Percentiles rank a stretch among this genome's conserved stretches.
Conservation (phyloP, 345 rosid species). For the Brassica napus region DNA sequence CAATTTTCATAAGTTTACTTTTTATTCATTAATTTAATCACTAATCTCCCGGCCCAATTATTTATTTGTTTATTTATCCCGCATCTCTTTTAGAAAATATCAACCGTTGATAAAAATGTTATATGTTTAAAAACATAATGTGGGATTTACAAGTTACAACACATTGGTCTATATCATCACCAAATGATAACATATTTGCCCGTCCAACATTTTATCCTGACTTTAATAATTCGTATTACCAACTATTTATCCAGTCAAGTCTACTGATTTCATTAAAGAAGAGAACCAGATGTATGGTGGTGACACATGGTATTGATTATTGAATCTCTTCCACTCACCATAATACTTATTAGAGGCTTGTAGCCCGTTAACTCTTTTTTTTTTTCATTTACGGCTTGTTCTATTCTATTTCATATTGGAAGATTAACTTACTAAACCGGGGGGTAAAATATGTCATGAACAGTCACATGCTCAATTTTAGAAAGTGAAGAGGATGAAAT, state of each 20-base stretch:
- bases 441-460: not conserved
- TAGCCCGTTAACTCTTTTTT: too few relatives aligned
- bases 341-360: too few relatives aligned
- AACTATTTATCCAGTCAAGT: not conserved
- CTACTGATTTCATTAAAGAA: too few relatives aligned
- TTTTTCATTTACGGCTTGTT: too few relatives aligned
- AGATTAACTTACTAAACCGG: constrained; percentile 14
- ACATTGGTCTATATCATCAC: not conserved
- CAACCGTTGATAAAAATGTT: not conserved
- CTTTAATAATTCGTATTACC: constrained; percentile 3
- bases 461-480: not conserved
- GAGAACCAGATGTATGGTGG: too few relatives aligned
- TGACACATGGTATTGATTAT: too few relatives aligned
- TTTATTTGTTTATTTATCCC: constrained; percentile 9
- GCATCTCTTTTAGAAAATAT: not conserved
- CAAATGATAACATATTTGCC: not conserved
- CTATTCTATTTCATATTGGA: not conserved
- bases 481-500: not conserved
- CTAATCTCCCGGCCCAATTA: not conserved
- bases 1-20: constrained; percentile 19
- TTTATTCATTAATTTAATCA: constrained; percentile 1
- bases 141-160: not conserved
- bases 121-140: not conserved
- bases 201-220: not conserved
- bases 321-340: too few relatives aligned